Base-by-base conservation (phyloP, 768 basidiomycete genomes). In the Lactifluus rugatus region DNA sequence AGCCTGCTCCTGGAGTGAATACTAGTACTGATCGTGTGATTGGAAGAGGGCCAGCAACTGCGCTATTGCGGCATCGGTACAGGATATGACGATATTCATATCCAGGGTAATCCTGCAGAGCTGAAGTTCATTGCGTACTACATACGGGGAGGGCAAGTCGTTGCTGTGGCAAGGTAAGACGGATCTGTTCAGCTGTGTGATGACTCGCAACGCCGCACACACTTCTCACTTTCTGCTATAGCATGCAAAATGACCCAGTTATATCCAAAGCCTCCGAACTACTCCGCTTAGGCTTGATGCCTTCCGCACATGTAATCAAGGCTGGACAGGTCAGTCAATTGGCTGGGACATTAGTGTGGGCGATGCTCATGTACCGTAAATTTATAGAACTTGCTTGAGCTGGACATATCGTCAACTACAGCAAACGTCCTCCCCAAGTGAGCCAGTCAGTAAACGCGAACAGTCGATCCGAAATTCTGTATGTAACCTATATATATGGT, bases 101-200 rank as follows among this genome's bases (percentile, higher is more conserved):
- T 94, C 64, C 81, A 84, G 56, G 93, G 93, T 3, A 76, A 85
- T 68, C 76, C 84, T 0, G 78, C 72, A 7, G 88, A 87, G 62
- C 72, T 93, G 75, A 93, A 94, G 86, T 92, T 92, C 66, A 77
- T 89, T 45, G 88, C 87, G 2, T 92, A 88, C 71, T 91, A 91
- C 69, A 76, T 80, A 46, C 83, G 84, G 69, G 71, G 70, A 31
- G 80, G 78, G 57, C 81, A 78, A 60, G 75, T 89, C 39, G 74
- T 84, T 44, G 88, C 86, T 19, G 82, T 87, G 28, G 79, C 85
- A 1, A 81, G 78, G 82, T 84, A 63, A 59, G 74, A 2, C 13
- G 4, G 16, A 39, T 13, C 17, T 55, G 4, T 14, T 32, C 32
- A 3, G 10, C 36, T 21, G 11, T 36, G 19, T 39, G 16, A 10